A percentile compares a stretch with the other conserved stretches of the same genome.
Evolutionary conservation across 345 rosid genomes (phyloP).

Genomic region (Arabis hirsuta): DNA sequence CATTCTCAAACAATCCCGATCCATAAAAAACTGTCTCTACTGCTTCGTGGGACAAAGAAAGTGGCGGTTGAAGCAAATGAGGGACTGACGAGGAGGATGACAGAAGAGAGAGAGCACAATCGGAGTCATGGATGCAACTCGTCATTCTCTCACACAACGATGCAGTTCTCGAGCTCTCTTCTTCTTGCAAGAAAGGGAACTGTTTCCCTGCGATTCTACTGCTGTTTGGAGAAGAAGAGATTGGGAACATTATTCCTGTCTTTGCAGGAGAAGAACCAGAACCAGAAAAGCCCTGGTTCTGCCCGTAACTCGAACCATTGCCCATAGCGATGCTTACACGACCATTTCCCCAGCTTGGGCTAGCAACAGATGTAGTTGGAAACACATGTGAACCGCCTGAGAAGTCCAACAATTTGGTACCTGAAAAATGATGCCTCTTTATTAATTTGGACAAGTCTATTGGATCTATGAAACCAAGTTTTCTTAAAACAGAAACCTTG

Average conservation of each 20-base stretch:
- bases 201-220: slow-evolving; percentile 43
- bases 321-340: slow-evolving; percentile 33
- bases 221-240: slow-evolving; percentile 49
- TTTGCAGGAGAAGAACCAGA: slow-evolving; percentile 32
- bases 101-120: slow-evolving; percentile 98
- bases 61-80: slow-evolving; percentile 44
- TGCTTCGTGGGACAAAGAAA: slow-evolving; percentile 41
- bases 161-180: slow-evolving; percentile 34
- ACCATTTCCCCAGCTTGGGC: slow-evolving; percentile 51
- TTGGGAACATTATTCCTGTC: slow-evolving; percentile 47
- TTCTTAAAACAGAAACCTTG: slow-evolving; percentile 44
- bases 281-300: slow-evolving; percentile 25
- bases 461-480: neutral
- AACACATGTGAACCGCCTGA: slow-evolving; percentile 51
- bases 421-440: slow-evolving; percentile 41
- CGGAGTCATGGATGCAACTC: slow-evolving; percentile 53
- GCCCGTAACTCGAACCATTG: slow-evolving; percentile 32
- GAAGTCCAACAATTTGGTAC: slow-evolving; percentile 52
- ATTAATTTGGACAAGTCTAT: neutral
- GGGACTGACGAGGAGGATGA: slow-evolving; percentile 49
- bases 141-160: slow-evolving; percentile 57
- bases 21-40: slow-evolving; percentile 48
- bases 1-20: slow-evolving; percentile 49
- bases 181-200: slow-evolving; percentile 55
- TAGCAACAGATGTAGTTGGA: slow-evolving; percentile 52